A percentile compares a stretch with the other conserved stretches of the same genome.
These are phyloP conservation scores for Pythium volutum DNA, from an alignment of 352 stramenopile genomes.

Conservation along the genomic window DNA sequence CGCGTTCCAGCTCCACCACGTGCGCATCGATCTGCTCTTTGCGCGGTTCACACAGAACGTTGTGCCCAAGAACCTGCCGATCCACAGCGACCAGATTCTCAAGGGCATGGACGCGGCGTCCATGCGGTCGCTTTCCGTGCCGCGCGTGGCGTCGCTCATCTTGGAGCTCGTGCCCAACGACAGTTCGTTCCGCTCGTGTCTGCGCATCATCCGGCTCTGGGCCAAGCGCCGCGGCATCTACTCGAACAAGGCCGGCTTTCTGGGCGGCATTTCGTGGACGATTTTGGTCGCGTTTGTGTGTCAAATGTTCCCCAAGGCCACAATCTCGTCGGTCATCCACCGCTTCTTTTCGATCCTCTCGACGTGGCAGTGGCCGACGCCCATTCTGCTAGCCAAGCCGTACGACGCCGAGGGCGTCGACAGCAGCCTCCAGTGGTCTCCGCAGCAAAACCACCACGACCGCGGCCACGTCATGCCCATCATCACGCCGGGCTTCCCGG, in stretches of 20 bases:
- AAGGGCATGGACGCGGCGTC: slow-evolving; percentile 70
- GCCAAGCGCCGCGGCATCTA: slow-evolving; percentile 73
- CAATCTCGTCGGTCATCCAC: slow-evolving; percentile 65
- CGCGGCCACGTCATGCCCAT: slow-evolving; percentile 85
- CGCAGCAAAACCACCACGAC: slow-evolving; percentile 71
- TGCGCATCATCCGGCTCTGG: slow-evolving; percentile 78
- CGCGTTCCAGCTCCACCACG: slow-evolving; percentile 62
- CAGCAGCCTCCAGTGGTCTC: slow-evolving; percentile 63
- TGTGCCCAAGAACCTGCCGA: slow-evolving; percentile 72
- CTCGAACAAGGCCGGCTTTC: slow-evolving; percentile 81
- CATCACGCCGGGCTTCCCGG: slow-evolving; percentile 80
- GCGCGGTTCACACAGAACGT: slow-evolving; percentile 58
- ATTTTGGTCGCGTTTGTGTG: slow-evolving; percentile 83
- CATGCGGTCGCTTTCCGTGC: slow-evolving; percentile 76
- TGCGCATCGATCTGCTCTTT: slow-evolving; percentile 78
- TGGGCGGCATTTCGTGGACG: slow-evolving; percentile 84
- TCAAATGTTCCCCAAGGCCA: slow-evolving; percentile 83
- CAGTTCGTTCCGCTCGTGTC: slow-evolving; percentile 57
- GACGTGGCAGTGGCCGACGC: slow-evolving; percentile 80
- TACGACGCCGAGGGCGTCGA: slow-evolving; percentile 35
- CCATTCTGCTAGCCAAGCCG: slow-evolving; percentile 72
- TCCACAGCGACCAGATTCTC: slow-evolving; percentile 74
- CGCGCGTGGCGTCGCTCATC: slow-evolving; percentile 72
- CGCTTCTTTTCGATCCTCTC: slow-evolving; percentile 79
- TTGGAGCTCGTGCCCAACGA: slow-evolving; percentile 80